These are phyloP conservation scores for Rhododendron ferrugineum DNA, from an alignment of 148 eudicot species.

Conservation along the genomic window DNA sequence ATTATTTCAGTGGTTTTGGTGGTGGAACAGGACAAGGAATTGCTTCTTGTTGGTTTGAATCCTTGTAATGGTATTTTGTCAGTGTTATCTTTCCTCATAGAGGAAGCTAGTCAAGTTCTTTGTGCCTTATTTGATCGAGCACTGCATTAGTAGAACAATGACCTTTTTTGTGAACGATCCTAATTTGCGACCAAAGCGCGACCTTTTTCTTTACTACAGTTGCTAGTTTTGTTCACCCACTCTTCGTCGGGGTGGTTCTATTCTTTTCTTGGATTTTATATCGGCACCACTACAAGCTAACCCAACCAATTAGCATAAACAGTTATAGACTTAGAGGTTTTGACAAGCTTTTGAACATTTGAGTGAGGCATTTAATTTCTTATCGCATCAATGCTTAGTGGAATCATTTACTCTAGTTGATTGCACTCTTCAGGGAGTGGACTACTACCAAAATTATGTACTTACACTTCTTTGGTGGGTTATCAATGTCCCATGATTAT, in stretches of 20 bases:
- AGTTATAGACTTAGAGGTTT: background rate
- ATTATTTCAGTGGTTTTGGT: background rate
- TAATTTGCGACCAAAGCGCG: background rate
- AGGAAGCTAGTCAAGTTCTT: background rate
- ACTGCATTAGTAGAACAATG: background rate
- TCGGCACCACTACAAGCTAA: background rate
- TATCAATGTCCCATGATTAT: background rate
- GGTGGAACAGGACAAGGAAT: background rate
- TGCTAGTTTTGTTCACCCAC: background rate
- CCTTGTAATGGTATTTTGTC: background rate
- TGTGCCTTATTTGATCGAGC: background rate
- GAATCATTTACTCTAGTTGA: background rate
- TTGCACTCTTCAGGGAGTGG: background rate
- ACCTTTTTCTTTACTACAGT: background rate
- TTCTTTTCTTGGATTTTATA: background rate
- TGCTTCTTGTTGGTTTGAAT: background rate
- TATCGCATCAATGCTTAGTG: background rate
- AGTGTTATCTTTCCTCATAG: background rate
- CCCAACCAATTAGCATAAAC: background rate
- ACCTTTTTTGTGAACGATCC: background rate
- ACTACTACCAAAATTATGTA: background rate
- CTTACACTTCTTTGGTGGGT: background rate
- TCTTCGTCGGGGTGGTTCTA: background rate
- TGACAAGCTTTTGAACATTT: conserved; percentile 1
- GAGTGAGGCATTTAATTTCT: background rate